Base-by-base conservation (phyloP, 2,329 filamentous ascomycete species). In the Ceratocystis cacaofunesta region DNA sequence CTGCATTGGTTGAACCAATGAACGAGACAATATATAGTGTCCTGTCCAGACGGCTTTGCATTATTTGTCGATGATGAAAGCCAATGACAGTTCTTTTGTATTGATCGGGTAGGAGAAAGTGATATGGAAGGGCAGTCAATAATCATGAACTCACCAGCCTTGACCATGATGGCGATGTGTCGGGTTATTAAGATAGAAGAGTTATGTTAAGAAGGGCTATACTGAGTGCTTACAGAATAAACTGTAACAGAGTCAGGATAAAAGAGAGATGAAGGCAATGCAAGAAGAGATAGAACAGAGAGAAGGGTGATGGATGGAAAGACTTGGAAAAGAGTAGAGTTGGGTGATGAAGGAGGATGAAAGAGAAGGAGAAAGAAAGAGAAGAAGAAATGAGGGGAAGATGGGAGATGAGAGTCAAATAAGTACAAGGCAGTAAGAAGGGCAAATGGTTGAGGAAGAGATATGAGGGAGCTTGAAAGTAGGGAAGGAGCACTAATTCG, bases 81-180 rank as follows among this genome's bases (percentile, higher is more conserved):
- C 48, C 48, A 22, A 22, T 22, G 48, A 12, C 19, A 52, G 48
- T 52, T 10, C 12, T 19, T 22, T n/a, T 22, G 48, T 36, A 36
- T 36, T 10, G 32, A 36, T 36, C 32, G 32, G 32, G 8, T 10
- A 6, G 32, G 32, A 36, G 30, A 36, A 10, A 15, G 46, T 7
- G 17, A 22, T 5, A 50, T 50, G 48, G 48, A 52, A 22, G 22
- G 48, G n/a, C 0, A 12, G 19, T 22, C 6, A 15, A 22, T 8
- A 28, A n/a, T 4, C 5, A 62, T 28, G 36, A 44, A 72, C 78
- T 71, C 79, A 84, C 82, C 82, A 76, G 82, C 82, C 77, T 85
- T 85, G 71, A 84, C 82, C 82, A 84, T 84, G 72, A 71, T 68
- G 70, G 68, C 71, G 68, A 69, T 69, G 62, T 61, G 44, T n/a